Percentiles rank a stretch among this genome's conserved stretches.
Conservation (phyloP, 1,139 yeast species). For the Sporopachydermia cereana region DNA sequence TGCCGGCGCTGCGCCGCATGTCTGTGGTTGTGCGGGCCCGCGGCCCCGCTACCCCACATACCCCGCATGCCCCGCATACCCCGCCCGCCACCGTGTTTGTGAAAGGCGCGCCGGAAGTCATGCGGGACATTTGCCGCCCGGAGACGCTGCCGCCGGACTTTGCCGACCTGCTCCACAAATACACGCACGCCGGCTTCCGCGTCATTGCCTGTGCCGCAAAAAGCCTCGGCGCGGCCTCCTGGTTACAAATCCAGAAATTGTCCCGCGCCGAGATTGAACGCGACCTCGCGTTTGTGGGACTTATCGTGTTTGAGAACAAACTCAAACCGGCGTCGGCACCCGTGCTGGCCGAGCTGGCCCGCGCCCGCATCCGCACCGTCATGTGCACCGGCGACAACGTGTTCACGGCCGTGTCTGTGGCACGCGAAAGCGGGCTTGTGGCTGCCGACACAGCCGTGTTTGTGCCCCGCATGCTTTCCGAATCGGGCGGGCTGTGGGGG, state of each 20-base stretch:
- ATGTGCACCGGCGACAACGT: constrained; percentile 99
- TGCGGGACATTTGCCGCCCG: constrained; percentile 61
- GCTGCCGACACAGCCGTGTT: constrained; percentile 37
- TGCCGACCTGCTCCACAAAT: constrained; percentile 61
- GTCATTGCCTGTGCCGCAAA: constrained; percentile 91
- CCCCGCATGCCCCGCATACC: constrained; percentile 18
- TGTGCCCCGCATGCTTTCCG: constrained; percentile 44
- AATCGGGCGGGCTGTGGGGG: constrained; percentile 16
- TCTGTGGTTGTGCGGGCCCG: constrained; percentile 53
- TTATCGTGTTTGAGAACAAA: constrained; percentile 85
- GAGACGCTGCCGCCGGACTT: constrained; percentile 64
- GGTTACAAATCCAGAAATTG: constrained; percentile 30
- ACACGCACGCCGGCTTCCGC: constrained; percentile 88
- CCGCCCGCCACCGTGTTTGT: constrained; percentile 50
- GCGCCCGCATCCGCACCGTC: constrained; percentile 67
- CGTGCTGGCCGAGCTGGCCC: constrained; percentile 45
- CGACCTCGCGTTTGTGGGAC: constrained; percentile 66
- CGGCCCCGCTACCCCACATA: constrained; percentile 22
- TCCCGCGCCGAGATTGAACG: constrained; percentile 57
- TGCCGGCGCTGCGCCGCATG: constrained; percentile 81
- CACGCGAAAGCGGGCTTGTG: constrained; percentile 67
- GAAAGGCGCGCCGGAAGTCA: constrained; percentile 98
- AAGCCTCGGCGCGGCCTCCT: constrained; percentile 29
- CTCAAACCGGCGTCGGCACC: constrained; percentile 56
- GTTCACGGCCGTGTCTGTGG: constrained; percentile 89